Base-by-base conservation (phyloP, 2,329 filamentous ascomycete genomes). In the Cladophialophora immunda region DNA sequence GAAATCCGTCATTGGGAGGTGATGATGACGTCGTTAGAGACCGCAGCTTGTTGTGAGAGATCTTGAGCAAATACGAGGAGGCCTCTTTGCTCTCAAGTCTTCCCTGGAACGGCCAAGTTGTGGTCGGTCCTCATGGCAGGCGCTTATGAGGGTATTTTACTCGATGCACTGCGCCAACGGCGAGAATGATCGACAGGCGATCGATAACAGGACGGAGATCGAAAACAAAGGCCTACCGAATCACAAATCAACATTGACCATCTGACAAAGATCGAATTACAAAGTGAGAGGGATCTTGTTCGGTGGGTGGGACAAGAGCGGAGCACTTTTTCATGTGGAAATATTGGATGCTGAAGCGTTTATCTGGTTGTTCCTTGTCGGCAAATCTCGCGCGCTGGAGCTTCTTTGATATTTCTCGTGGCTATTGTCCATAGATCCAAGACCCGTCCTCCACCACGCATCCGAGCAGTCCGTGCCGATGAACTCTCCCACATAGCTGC, bases 321-420 rank as follows among this genome's bases (percentile, higher is more conserved):
- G 53, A 55, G 53, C n/a, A 22, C 4, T 36, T 19, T n/a, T 8
- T 9, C 45, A 50, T 25, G 45, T 50, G 45, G 25, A 55, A 30
- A 32, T 11, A 55, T 27, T 55, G 30, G 27, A 32, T 34, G 19
- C 17, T 50, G 19, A 50, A 50, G 45, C 45, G 8, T 50, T 4
- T 27, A 55, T 55, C 29, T 13, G n/a, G 52, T 4, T n/a, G n/a
- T 30, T 32, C 27, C 52, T 55, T 32, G 30, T 55, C 53, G 30
- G 53, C 53, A 50, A 50, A 50, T 50, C 45, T 50, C 45, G 45
- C 45, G 11, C 27, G 45, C 45, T 25, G 45, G 27, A 47, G 45
- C 45, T 50, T 27, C 45, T 15, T 50, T 50, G 45, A 50, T 50
- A 15, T 50, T 27, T 50, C 19, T 47, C 11, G 45, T 50, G 19